Evolutionary conservation across 2,329 filamentous ascomycete genomes (phyloP).

Genomic region (Stromatinia cepivora): DNA sequence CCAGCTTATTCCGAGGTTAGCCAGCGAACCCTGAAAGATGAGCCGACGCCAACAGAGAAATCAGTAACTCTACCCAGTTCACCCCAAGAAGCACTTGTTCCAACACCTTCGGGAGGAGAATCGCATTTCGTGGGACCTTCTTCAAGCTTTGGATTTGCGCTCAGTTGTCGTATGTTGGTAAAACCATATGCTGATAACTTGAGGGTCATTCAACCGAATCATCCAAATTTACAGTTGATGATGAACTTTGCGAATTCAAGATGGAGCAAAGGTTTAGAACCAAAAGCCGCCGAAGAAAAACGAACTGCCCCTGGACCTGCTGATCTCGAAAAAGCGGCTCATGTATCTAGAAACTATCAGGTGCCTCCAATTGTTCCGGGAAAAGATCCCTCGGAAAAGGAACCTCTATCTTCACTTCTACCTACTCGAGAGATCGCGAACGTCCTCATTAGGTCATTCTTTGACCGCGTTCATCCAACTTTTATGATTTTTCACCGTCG

Average conservation of each 20-base stretch:
- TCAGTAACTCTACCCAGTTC: conserved; percentile 24
- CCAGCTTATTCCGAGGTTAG: conserved; percentile 25
- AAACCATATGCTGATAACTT: conserved; percentile 36
- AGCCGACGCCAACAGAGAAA: conserved; percentile 18
- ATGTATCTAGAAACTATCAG: not conserved
- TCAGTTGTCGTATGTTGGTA: conserved; percentile 38
- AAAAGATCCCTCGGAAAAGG: conserved; percentile 27
- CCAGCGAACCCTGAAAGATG: conserved; percentile 12
- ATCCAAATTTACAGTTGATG: conserved; percentile 35
- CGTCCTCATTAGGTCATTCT: conserved; percentile 44
- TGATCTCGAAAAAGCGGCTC: conserved; percentile 20
- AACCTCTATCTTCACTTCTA: conserved; percentile 36
- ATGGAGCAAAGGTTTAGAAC: conserved; percentile 39
- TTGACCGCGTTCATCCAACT: conserved; percentile 44
- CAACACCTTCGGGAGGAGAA: conserved; percentile 33
- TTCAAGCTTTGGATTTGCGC: conserved; percentile 39
- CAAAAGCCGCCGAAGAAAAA: conserved; percentile 34
- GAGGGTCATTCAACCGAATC: conserved; percentile 31
- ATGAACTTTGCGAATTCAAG: conserved; percentile 36
- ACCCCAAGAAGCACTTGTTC: conserved; percentile 36
- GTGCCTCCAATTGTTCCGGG: not conserved
- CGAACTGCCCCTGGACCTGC: conserved; percentile 13
- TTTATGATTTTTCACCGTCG: conserved; percentile 46
- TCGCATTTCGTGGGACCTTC: conserved; percentile 41
- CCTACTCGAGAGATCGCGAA: conserved; percentile 44